These are phyloP conservation scores for Avicennia marina DNA, from an alignment of 257 asterid genomes.

Conservation along the genomic window DNA sequence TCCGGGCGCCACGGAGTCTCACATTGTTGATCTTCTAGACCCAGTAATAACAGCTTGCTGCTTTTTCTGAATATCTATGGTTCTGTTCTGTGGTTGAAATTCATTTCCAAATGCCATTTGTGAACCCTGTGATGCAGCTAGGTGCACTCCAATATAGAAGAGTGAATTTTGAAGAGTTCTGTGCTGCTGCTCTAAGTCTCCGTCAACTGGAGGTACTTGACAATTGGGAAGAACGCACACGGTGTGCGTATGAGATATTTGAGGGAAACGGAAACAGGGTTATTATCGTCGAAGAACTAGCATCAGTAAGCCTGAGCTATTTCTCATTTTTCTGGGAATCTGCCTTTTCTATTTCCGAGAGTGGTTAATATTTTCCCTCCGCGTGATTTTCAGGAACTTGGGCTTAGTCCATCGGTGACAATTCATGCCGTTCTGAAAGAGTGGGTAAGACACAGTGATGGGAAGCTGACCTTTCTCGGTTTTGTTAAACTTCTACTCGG, in stretches of 20 bases:
- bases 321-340: neutral
- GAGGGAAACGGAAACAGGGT: conserved; percentile 67
- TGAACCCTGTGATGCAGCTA: conserved; percentile 36
- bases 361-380: neutral
- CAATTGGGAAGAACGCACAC: conserved; percentile 61
- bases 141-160: conserved; percentile 69
- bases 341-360: neutral
- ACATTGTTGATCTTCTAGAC: conserved; percentile 39
- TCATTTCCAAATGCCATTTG: neutral
- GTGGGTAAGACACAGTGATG: conserved; percentile 60
- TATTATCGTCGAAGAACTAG: conserved; percentile 68
- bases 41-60: conserved; percentile 38
- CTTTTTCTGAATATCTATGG: neutral
- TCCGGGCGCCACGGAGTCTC: conserved; percentile 54
- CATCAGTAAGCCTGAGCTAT: conserved; percentile 44
- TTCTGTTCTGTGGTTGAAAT: neutral
- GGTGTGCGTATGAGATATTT: conserved; percentile 55
- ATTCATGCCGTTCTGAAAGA: conserved; percentile 65
- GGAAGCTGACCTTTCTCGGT: conserved; percentile 58
- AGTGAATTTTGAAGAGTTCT: conserved; percentile 68
- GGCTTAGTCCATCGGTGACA: conserved; percentile 54
- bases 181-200: conserved; percentile 64
- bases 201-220: conserved; percentile 57
- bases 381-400: conserved; percentile 53
- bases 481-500: conserved; percentile 48